Evolutionary conservation across 768 basidiomycete genomes (phyloP), one percentile per base, ranked within the genome.

Genomic region (Suillus plorans): DNA sequence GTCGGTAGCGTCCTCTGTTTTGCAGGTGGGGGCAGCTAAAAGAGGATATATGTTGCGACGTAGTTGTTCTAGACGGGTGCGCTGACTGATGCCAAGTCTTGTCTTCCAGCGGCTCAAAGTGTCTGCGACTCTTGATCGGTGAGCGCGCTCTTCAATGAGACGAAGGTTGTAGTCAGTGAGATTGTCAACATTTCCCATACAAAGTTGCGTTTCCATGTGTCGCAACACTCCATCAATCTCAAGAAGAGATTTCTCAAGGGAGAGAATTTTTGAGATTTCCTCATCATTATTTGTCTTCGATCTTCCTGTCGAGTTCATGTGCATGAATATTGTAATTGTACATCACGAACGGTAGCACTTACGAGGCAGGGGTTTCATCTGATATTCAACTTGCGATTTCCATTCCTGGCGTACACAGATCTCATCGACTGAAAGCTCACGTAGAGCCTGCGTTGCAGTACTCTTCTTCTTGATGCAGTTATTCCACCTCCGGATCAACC

Each of bases 401-500:
- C 68, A 67, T 42, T 68, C 56, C 47, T 61, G 57, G 0, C 45
- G 4, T 62, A 60, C n/a, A 63, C 34, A 12, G 18, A 0, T 10
- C 18, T 57, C 49, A 39, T 59, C 36, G 2, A 55, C 41, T 13
- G 22, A n/a, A 45, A 34, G 41, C 34, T 53, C 60, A n/a, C 5
- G 16, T n/a, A 69, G 62, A 2, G 34, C 47, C 3, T 49, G 18
- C 6, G 1, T 3, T 13, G 49, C 65, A 34, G 20, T 36, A 39
- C 20, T n/a, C 42, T 66, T 66, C 44, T 62, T 67, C 36, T 59
- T 42, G 37, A 59, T 13, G n/a, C 60, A 61, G 41, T 67, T 60
- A 37, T 36, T 45, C 64, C 66, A 67, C 18, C 53, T 39, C n/a
- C 53, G 6, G 28, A 3, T 39, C 44, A 72, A 57, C 71, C 71